These are phyloP conservation scores for Pseudofabraea citricarpa DNA, from an alignment of 2,329 filamentous ascomycete genomes.

Conservation along the genomic window DNA sequence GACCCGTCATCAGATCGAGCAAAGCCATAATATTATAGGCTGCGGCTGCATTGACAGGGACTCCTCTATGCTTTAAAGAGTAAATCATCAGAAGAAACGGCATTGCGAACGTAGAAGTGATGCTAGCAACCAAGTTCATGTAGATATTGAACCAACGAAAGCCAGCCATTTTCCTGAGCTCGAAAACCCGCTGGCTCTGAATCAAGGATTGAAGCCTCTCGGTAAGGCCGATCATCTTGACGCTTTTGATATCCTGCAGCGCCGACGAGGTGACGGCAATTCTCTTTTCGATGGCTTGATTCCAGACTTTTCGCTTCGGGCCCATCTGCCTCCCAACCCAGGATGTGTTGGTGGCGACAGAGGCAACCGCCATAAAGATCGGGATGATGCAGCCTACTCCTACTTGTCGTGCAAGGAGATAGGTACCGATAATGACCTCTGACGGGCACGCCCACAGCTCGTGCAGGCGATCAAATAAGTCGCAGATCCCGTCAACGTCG, in stretches of 20 bases:
- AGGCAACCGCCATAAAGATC: not conserved
- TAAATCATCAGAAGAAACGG: not conserved
- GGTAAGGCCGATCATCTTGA: slow-evolving; percentile 37
- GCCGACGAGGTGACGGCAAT: slow-evolving; percentile 32
- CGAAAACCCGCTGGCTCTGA: slow-evolving; percentile 12
- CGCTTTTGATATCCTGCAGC: slow-evolving; percentile 33
- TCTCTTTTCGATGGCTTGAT: slow-evolving; percentile 31
- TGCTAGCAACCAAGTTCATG: not conserved
- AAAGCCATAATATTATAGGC: not conserved
- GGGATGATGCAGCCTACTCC: slow-evolving; percentile 19
- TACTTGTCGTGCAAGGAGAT: slow-evolving; percentile 28
- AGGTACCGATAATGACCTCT: slow-evolving; percentile 30
- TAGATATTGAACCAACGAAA: not conserved
- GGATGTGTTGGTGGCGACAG: not conserved
- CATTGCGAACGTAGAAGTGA: not conserved
- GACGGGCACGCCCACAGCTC: slow-evolving; percentile 31
- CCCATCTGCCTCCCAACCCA: slow-evolving; percentile 1
- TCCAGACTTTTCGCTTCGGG: slow-evolving; percentile 23
- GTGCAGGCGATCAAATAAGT: slow-evolving; percentile 19
- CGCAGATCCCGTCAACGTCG: slow-evolving; percentile 32
- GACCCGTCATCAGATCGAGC: not conserved
- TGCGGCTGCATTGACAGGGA: not conserved
- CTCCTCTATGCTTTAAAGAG: not conserved
- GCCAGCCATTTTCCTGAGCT: slow-evolving; percentile 5
- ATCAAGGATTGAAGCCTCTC: slow-evolving; percentile 25